These are phyloP conservation scores for Auriscalpium vulgare DNA, from an alignment of 768 basidiomycete species.

Conservation along the genomic window DNA sequence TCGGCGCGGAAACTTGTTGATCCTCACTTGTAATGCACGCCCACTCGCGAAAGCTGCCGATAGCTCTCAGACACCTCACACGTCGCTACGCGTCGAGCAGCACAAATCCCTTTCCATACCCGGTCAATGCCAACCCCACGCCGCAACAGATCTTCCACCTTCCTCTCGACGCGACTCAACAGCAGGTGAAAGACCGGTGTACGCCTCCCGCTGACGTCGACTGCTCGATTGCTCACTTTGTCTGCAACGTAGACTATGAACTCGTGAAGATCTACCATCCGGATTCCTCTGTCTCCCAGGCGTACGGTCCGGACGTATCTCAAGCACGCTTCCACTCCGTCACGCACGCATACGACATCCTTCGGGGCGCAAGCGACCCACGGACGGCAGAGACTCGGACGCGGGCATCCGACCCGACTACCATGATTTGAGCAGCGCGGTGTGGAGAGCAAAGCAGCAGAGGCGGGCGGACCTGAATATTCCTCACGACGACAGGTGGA, in stretches of 20 bases:
- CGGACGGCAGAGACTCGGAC: constrained; percentile 22
- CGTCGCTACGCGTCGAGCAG: constrained; percentile 13
- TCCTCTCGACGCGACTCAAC: constrained; percentile 23
- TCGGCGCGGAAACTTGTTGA: too few relatives aligned
- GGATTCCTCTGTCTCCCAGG: constrained; percentile 44
- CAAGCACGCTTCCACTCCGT: constrained; percentile 67
- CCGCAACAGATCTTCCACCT: constrained; percentile 36
- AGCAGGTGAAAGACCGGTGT: constrained; percentile 33
- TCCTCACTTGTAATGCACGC: too few relatives aligned
- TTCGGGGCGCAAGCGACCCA: constrained; percentile 37
- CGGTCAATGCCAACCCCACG: constrained; percentile 24
- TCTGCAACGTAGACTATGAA: constrained; percentile 50
- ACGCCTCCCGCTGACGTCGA: constrained; percentile 9
- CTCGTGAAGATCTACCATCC: constrained; percentile 77
- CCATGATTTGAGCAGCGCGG: constrained; percentile 25
- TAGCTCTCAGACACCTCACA: neutral
- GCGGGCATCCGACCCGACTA: constrained; percentile 16
- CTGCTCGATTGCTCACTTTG: neutral
- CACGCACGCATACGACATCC: constrained; percentile 55
- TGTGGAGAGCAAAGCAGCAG: constrained; percentile 32
- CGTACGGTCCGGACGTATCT: constrained; percentile 37
- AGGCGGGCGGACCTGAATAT: constrained; percentile 34
- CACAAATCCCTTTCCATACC: constrained; percentile 28
- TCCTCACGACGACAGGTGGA: constrained; percentile 57
- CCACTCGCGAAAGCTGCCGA: too few relatives aligned